Conservation (phyloP, 352 stramenopile species). For the Aphanomyces cochlioides region DNA sequence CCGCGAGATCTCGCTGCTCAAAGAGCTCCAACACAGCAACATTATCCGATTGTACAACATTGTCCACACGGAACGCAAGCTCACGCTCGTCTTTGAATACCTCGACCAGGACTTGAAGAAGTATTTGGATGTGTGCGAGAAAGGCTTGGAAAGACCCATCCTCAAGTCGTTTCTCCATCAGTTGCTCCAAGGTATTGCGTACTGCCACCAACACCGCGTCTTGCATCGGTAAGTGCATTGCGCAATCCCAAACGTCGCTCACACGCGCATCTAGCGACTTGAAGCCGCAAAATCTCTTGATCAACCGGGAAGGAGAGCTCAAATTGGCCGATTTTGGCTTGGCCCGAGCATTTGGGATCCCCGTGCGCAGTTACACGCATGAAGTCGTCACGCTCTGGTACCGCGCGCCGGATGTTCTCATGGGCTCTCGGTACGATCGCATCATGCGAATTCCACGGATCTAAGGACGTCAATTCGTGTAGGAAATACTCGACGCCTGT, state of each 20-base stretch:
- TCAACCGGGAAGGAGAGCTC: slow-evolving; percentile 96
- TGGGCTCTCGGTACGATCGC: slow-evolving; percentile 86
- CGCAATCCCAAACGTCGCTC: background rate
- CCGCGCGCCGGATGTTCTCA: slow-evolving; percentile 96
- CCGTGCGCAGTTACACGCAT: slow-evolving; percentile 97
- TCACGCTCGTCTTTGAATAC: slow-evolving; percentile 99
- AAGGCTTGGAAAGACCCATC: slow-evolving; percentile 91
- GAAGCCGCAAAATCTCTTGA: slow-evolving; percentile 98
- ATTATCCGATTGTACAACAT: slow-evolving; percentile 99
- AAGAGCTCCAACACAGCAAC: slow-evolving; percentile 97
- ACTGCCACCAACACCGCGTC: slow-evolving; percentile 98
- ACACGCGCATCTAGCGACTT: slow-evolving; percentile 87
- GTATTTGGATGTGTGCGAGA: slow-evolving; percentile 99
- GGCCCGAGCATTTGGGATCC: slow-evolving; percentile 99
- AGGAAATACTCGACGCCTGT: slow-evolving; percentile 98
- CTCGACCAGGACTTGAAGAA: slow-evolving; percentile 99
- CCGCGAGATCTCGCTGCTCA: slow-evolving; percentile 97
- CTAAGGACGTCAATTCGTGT: background rate
- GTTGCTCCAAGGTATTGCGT: slow-evolving; percentile 97
- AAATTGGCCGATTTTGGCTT: slow-evolving; percentile 99
- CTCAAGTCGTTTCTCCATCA: slow-evolving; percentile 99
- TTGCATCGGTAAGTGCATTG: slow-evolving; percentile 67
- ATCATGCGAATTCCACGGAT: background rate
- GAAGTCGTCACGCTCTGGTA: slow-evolving; percentile 99
- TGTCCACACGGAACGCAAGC: slow-evolving; percentile 98